These are phyloP conservation scores for Lentinula edodes DNA, from an alignment of 768 basidiomycete species.

Conservation along the genomic window DNA sequence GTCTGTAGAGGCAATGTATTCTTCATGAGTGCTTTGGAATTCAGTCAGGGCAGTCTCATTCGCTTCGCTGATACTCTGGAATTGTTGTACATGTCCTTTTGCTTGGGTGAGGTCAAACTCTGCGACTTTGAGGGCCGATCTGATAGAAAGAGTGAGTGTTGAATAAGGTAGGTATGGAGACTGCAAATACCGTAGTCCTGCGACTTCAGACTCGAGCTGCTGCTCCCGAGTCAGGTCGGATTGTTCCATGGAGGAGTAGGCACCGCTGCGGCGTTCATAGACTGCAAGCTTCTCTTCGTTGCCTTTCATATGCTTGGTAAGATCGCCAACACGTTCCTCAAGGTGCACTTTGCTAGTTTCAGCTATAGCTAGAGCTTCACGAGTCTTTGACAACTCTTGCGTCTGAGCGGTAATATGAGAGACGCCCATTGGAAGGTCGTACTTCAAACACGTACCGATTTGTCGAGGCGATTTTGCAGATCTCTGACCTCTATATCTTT, in stretches of 20 bases:
- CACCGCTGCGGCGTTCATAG: conserved; percentile 64
- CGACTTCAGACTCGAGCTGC: conserved; percentile 79
- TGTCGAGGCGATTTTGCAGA: conserved; percentile 66
- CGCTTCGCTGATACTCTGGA: conserved; percentile 79
- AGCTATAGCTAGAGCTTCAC: conserved; percentile 65
- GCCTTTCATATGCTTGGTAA: conserved; percentile 61
- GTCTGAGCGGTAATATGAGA: conserved; percentile 33
- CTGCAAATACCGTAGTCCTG: conserved; percentile 62
- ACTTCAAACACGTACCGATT: conserved; percentile 41
- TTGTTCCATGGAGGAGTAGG: conserved; percentile 3
- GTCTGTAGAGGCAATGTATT: conserved; percentile 72
- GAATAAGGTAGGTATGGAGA: not conserved
- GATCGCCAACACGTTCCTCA: conserved; percentile 62
- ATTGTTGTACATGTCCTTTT: conserved; percentile 72
- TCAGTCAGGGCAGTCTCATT: conserved; percentile 72
- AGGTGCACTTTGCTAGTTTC: conserved; percentile 78
- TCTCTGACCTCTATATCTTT: conserved; percentile 80
- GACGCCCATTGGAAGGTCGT: not conserved
- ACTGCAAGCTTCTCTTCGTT: conserved; percentile 83
- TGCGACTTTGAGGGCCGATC: conserved; percentile 69
- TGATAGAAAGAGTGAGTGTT: conserved; percentile 19
- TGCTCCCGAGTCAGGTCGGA: conserved; percentile 56
- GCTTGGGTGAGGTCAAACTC: conserved; percentile 74
- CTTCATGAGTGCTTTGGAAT: conserved; percentile 69
- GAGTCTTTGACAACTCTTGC: conserved; percentile 59